Evolutionary conservation across 345 rosid species (phyloP).

Genomic region (Citrus australasica): DNA sequence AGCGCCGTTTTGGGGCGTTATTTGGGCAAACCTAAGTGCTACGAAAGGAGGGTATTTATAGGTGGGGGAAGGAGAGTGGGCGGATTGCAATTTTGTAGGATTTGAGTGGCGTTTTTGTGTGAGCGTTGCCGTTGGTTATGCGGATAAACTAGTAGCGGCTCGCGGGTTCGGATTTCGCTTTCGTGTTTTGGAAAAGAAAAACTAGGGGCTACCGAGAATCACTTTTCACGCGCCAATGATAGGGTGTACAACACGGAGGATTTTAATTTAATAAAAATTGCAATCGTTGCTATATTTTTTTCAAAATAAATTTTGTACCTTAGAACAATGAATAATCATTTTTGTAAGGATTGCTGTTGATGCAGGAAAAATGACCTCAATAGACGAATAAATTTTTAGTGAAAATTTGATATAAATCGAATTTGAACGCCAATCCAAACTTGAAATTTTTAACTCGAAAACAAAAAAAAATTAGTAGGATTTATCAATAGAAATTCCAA

Average conservation of each 20-base stretch:
- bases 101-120: neutral
- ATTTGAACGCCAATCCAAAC: too few species aligned
- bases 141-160: neutral
- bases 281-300: too few species aligned
- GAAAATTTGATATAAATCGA: too few species aligned
- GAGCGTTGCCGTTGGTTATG: neutral
- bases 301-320: neutral
- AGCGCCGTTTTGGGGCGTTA: neutral
- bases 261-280: too few species aligned
- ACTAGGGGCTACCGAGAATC: neutral
- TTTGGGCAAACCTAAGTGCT: neutral
- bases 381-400: too few species aligned
- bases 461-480: fast-evolving
- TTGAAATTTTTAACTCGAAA: too few species aligned
- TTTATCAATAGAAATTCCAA: fast-evolving
- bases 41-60: conserved; percentile 2
- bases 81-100: neutral
- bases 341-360: too few species aligned
- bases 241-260: neutral
- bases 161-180: neutral
- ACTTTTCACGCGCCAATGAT: neutral
- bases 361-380: too few species aligned
- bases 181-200: neutral
- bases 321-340: too few species aligned
- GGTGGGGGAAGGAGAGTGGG: neutral